Evolutionary conservation across 2,329 filamentous ascomycete species (phyloP).

Genomic region (Chalaropsis thielavioides): DNA sequence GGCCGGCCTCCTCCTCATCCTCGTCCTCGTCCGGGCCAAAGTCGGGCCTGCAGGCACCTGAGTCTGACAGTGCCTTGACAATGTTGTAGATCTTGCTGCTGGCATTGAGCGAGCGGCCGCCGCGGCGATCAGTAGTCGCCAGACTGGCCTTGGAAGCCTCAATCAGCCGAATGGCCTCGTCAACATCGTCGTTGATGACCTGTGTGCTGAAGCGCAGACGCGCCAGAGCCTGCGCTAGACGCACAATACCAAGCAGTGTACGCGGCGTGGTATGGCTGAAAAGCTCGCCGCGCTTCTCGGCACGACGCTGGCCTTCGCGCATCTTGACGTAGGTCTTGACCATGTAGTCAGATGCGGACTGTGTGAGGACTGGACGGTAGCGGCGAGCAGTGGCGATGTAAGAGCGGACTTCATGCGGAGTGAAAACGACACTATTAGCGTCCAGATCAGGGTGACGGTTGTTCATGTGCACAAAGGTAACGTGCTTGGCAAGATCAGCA

Average conservation of each 20-base stretch:
- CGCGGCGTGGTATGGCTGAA: constrained; percentile 90
- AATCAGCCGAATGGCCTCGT: constrained; percentile 79
- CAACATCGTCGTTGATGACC: constrained; percentile 84
- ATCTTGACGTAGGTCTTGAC: constrained; percentile 92
- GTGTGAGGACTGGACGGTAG: constrained; percentile 75
- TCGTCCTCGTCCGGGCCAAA: constrained; percentile 56
- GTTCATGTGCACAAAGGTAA: constrained; percentile 94
- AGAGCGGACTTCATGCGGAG: constrained; percentile 82
- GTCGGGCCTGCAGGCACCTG: constrained; percentile 68
- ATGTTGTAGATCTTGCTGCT: constrained; percentile 90
- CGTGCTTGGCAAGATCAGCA: constrained; percentile 87
- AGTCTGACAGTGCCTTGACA: constrained; percentile 74
- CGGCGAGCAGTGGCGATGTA: constrained; percentile 89
- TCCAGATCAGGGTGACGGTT: constrained; percentile 71
- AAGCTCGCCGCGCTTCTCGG: constrained; percentile 80
- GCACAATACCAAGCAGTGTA: constrained; percentile 82
- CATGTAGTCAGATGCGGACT: constrained; percentile 84
- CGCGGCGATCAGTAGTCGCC: constrained; percentile 44
- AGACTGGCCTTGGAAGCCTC: constrained; percentile 90
- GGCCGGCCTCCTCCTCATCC: constrained; percentile 38
- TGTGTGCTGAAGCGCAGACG: constrained; percentile 75
- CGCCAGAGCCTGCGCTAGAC: constrained; percentile 84
- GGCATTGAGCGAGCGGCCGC: constrained; percentile 61
- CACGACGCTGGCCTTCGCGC: constrained; percentile 79
- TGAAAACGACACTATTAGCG: constrained; percentile 48